Evolutionary conservation across 768 basidiomycete genomes (phyloP).

Genomic region (Favolaschia claudopus): DNA sequence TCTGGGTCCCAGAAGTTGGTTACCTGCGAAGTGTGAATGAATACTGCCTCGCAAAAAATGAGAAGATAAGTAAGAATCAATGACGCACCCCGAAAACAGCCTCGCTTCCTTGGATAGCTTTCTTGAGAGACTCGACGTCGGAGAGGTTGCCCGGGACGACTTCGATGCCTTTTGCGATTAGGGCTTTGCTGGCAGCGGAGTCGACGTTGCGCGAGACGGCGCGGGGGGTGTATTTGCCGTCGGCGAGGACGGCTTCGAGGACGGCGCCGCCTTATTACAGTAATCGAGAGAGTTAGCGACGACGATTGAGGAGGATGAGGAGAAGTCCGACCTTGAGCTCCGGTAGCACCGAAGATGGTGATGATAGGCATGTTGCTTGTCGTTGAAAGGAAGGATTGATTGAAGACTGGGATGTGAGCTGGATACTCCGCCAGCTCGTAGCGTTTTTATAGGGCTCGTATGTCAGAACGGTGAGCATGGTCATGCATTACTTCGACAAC

Average conservation of each 20-base stretch:
- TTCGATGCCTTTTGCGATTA: constrained; percentile 16
- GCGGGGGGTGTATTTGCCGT: constrained; percentile 28
- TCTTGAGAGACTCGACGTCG: constrained; percentile 17
- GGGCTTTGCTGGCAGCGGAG: constrained; percentile 10
- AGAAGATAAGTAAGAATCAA: not conserved
- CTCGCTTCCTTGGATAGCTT: constrained; percentile 27
- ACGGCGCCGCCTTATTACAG: constrained; percentile 16
- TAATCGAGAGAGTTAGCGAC: too few relatives aligned
- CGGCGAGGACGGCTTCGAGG: constrained; percentile 16
- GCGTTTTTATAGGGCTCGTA: too few relatives aligned
- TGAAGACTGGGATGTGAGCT: too few relatives aligned
- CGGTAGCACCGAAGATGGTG: constrained; percentile 11
- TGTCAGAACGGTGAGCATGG: too few relatives aligned
- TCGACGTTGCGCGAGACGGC: constrained; percentile 22
- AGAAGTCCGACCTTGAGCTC: constrained; percentile 2
- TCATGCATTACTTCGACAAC: too few relatives aligned
- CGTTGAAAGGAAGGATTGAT: too few relatives aligned
- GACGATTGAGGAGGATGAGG: too few relatives aligned
- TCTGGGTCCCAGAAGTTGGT: constrained; percentile 35
- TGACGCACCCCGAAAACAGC: constrained; percentile 26
- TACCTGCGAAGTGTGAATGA: constrained; percentile 24
- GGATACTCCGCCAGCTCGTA: too few relatives aligned
- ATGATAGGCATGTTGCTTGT: not conserved
- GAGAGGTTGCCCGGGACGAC: constrained; percentile 24
- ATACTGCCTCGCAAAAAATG: not conserved